Evolutionary conservation across 306 rosid species (phyloP).

Genomic region (Aeschynomene evenia): DNA sequence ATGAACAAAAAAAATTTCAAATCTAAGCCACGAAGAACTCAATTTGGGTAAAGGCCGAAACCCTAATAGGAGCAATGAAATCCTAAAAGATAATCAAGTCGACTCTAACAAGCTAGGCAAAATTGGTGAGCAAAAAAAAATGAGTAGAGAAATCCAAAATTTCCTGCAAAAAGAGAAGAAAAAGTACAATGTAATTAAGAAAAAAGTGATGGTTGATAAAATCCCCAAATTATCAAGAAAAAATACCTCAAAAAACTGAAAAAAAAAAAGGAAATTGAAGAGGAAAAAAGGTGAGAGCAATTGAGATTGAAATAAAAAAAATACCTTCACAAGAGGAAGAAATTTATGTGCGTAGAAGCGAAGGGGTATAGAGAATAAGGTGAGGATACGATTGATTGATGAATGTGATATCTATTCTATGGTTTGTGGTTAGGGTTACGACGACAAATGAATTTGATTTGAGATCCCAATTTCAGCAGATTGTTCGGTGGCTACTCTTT

Average conservation of each 20-base stretch:
- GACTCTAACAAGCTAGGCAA: constrained; percentile 11
- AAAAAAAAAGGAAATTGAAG: not conserved
- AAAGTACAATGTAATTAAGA: not conserved
- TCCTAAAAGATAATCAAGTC: constrained; percentile 20
- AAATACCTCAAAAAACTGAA: not conserved
- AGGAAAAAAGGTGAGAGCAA: not conserved
- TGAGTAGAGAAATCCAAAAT: constrained; percentile 6
- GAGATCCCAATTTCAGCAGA: not conserved
- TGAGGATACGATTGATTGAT: not conserved
- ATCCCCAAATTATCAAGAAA: not conserved
- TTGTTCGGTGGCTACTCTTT: not conserved
- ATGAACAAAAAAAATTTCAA: not conserved
- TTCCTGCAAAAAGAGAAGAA: not conserved
- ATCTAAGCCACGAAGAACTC: not conserved
- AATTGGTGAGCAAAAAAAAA: not conserved
- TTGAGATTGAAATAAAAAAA: not conserved
- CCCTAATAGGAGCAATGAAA: constrained; percentile 18
- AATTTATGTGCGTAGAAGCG: not conserved
- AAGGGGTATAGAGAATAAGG: not conserved
- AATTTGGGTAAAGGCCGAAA: constrained; percentile 10
- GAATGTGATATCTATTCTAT: not conserved
- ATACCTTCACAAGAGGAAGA: constrained; percentile 40
- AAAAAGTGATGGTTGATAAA: not conserved
- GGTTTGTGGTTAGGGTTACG: not conserved
- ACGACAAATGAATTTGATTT: not conserved